Evolutionary conservation across 768 basidiomycete genomes (phyloP).

Genomic region (Rhizopogon vulgaris): DNA sequence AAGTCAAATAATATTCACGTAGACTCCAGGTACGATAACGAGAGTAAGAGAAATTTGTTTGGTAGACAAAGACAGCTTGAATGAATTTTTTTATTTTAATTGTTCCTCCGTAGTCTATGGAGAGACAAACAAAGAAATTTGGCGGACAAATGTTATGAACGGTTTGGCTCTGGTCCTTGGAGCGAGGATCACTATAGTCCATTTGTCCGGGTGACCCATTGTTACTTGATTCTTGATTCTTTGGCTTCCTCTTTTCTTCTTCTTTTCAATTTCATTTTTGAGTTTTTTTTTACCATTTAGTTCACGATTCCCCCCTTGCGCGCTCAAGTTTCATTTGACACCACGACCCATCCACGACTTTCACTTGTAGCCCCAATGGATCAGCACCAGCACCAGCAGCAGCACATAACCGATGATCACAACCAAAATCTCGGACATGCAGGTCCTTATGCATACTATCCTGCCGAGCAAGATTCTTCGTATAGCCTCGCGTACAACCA

Average conservation of each 20-base stretch:
- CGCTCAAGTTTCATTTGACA: conserved; percentile 30
- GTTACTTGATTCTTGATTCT: conserved; percentile 27
- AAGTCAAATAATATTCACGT: conserved; percentile 3
- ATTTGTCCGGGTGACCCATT: conserved; percentile 15
- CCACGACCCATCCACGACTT: conserved; percentile 30
- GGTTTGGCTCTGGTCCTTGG: conserved; percentile 22
- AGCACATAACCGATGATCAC: conserved; percentile 45
- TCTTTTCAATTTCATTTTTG: conserved; percentile 25
- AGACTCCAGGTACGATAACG: background rate
- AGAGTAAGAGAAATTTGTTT: background rate
- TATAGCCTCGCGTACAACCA: conserved; percentile 49
- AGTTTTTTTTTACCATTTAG: conserved; percentile 26
- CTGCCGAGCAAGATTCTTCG: conserved; percentile 46
- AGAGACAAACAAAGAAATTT: conserved; percentile 4
- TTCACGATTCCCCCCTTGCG: conserved; percentile 23
- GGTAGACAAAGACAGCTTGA: background rate
- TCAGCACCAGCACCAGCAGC: conserved; percentile 34
- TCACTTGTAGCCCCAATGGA: conserved; percentile 40
- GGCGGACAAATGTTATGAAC: background rate
- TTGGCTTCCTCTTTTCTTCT: conserved; percentile 28
- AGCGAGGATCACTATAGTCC: conserved; percentile 21
- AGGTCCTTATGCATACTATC: conserved; percentile 45
- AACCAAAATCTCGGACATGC: conserved; percentile 32
- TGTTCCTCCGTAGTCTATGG: background rate
- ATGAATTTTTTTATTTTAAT: background rate